Conservation (phyloP, 2,329 filamentous ascomycete genomes). For the Ophiostoma ulmi region DNA sequence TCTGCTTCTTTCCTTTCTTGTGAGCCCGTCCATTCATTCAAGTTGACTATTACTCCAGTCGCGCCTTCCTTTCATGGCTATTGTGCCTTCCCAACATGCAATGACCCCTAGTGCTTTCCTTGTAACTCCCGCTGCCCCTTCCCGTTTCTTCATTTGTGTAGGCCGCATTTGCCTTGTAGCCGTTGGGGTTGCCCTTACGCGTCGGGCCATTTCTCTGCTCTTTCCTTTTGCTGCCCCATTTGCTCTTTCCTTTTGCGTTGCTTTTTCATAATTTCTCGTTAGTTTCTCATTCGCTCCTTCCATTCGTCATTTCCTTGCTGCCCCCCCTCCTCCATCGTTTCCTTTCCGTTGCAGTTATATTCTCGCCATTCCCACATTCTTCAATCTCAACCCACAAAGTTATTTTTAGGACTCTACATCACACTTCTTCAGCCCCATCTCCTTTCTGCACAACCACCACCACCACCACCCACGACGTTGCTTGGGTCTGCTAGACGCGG, state of each 20-base stretch:
- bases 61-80: not conserved
- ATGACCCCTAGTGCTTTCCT: not conserved
- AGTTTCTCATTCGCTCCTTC: not conserved
- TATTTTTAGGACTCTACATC: constrained; percentile 28
- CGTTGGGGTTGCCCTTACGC: not conserved
- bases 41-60: not conserved
- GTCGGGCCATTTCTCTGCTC: not conserved
- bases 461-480: constrained; percentile 11
- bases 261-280: not conserved
- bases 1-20: not conserved
- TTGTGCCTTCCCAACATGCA: not conserved
- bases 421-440: constrained; percentile 25
- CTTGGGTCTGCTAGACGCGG: constrained; percentile 19
- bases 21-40: not conserved
- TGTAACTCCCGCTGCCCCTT: not conserved
- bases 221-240: not conserved
- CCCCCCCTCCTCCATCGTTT: not conserved
- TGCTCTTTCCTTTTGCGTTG: not conserved
- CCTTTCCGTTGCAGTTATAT: not conserved
- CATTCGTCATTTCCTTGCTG: not conserved
- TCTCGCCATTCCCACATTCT: constrained; percentile 21
- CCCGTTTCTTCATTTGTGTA: not conserved
- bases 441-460: constrained; percentile 24
- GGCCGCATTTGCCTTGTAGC: constrained; percentile 11
- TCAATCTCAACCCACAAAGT: constrained; percentile 20